These are phyloP conservation scores for Hibiscus syriacus DNA, from an alignment of 345 rosid genomes.

Conservation along the genomic window DNA sequence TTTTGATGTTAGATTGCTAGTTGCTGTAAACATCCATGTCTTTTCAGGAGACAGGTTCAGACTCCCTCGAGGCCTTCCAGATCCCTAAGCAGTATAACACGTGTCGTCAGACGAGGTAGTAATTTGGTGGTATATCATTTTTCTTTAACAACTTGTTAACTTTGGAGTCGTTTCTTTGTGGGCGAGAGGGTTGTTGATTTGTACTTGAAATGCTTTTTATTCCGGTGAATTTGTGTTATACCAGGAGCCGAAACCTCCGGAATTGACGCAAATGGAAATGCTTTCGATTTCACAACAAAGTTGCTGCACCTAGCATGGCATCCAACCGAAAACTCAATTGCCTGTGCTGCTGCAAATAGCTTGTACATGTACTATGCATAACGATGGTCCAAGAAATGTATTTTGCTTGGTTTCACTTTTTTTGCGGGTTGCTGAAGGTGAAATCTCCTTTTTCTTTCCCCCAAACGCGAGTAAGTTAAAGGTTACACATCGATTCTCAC, in stretches of 20 bases:
- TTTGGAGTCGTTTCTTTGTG: not conserved
- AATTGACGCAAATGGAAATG: constrained; percentile 86
- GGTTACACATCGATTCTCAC: constrained; percentile 24
- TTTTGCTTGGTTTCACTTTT: constrained; percentile 27
- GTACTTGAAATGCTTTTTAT: not conserved
- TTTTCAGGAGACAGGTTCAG: constrained; percentile 76
- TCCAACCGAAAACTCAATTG: constrained; percentile 88
- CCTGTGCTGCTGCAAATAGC: constrained; percentile 99
- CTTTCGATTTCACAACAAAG: constrained; percentile 81
- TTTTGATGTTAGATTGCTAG: not conserved
- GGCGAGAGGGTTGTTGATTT: not conserved
- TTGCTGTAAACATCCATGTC: constrained; percentile 8
- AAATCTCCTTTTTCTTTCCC: constrained; percentile 36
- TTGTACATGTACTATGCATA: constrained; percentile 98
- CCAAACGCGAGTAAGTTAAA: constrained; percentile 28
- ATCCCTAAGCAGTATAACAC: constrained; percentile 83
- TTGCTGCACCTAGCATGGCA: constrained; percentile 99
- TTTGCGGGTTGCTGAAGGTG: constrained; percentile 39
- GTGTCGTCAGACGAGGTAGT: constrained; percentile 93
- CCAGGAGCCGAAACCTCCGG: constrained; percentile 69
- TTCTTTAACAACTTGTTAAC: not conserved
- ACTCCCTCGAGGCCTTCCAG: constrained; percentile 89
- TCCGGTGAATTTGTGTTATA: not conserved
- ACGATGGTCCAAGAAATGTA: constrained; percentile 23
- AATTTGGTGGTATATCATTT: not conserved